Evolutionary conservation across 2,329 filamentous ascomycete genomes (phyloP), one percentile per base, ranked within the genome.

Genomic region (Colletotrichum destructivum): DNA sequence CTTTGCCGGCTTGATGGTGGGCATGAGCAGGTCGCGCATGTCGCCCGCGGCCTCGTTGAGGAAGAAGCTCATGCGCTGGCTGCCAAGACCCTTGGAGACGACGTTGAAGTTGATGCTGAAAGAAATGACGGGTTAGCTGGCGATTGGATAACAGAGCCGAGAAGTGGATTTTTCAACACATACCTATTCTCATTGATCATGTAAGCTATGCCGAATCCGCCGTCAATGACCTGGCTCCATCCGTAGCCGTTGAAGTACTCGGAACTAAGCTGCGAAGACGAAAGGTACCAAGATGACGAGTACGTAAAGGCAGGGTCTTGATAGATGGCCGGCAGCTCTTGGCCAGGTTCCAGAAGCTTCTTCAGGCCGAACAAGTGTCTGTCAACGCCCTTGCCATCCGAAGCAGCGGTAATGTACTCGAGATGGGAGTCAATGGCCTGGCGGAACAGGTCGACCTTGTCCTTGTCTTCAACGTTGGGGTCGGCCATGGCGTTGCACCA

Each of bases 221-320:
- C 94, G 79, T 98, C 95, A 66, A 98, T 93, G 63, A 99, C 96
- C 86, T 99, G 96, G 80, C 93, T 96, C 96, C 96, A 99, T 56
- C 96, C 96, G 83, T 99, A 99, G 31, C 97, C 96, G 81, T 99
- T 99, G 85, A 98, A 99, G 87, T 94, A 98, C 86, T 99, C 97
- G 44, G 92, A 95, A 84, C 93, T 96, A 81, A 99, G 86, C 86
- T 99, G 97, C 73, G 91, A 94, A 38, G 92, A 94, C 38, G 92
- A 96, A 71, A 99, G 87, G 84, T 91, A 98, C 96, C 96, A 99
- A 16, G 92, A 94, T 79, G 88, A 87, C 71, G 92, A 95, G 87
- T 98, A 99, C 4, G 84, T 80, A 81, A 89, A 98, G 3, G 95
- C 93, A 0, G 95, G 94, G 81, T 99, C 96, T 80, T 93, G 89